Conservation (phyloP, 2,329 filamentous ascomycete genomes). For the Aspergillus neoniger region DNA sequence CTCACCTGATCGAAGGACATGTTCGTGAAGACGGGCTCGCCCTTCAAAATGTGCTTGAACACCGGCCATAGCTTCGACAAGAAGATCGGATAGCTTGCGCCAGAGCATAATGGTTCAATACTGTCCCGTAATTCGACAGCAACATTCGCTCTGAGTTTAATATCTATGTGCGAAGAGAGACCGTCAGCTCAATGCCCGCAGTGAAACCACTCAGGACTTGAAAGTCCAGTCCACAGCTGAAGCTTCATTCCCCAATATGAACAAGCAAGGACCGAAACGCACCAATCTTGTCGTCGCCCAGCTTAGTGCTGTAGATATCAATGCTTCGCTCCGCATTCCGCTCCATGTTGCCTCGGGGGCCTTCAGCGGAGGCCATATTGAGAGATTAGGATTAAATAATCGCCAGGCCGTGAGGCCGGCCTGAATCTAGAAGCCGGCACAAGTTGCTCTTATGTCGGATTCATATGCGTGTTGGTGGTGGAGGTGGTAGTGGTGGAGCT, state of each 20-base stretch:
- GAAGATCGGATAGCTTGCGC: conserved; percentile 75
- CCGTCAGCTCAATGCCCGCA: neutral
- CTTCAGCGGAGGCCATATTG: conserved; percentile 23
- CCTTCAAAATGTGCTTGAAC: conserved; percentile 81
- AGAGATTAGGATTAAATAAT: conserved; percentile 25
- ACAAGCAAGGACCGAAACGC: conserved; percentile 23
- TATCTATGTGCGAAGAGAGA: conserved; percentile 60
- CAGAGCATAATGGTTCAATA: conserved; percentile 79
- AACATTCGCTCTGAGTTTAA: conserved; percentile 76
- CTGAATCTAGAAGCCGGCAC: conserved; percentile 32
- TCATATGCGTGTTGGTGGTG: conserved; percentile 34
- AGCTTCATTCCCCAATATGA: neutral
- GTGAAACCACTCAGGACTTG: neutral
- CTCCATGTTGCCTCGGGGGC: conserved; percentile 39
- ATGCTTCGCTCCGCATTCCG: conserved; percentile 50
- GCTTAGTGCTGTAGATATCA: conserved; percentile 52
- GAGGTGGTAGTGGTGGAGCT: conserved; percentile 24
- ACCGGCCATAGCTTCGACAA: conserved; percentile 86
- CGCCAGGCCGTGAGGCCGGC: conserved; percentile 45
- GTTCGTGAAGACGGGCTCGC: conserved; percentile 86
- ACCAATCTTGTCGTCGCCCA: conserved; percentile 53
- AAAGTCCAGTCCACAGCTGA: neutral
- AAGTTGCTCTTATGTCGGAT: conserved; percentile 22
- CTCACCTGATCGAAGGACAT: conserved; percentile 84
- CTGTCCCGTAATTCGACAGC: conserved; percentile 86